Base-by-base conservation (phyloP, 129 eudicot genomes). In the Escallonia herrerae region DNA sequence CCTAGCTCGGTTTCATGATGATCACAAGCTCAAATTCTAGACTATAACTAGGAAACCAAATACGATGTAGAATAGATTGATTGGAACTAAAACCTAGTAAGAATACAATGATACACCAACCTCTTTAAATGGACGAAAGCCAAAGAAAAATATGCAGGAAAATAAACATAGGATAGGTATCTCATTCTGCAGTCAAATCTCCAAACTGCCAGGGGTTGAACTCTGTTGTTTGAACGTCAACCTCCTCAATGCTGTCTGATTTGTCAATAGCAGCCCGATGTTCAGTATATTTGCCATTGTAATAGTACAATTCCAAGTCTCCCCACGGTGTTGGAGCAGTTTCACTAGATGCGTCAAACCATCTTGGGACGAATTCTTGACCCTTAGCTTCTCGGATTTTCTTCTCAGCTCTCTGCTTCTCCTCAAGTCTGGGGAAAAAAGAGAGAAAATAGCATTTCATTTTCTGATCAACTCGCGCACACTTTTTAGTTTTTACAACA, bases 191-290 rank as follows among this genome's bases (percentile, higher is more conserved):
- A 15, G 83, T 76, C 60, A 75, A 70, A 68, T 81, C 74, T 40
- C 81, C 82, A 56, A 82, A 93, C 75, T 89, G 98, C 98, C 98
- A 89, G 11, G 98, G 98, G 69, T 93, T 80, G 66, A 93, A 82
- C 62, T 88, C 95, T 37, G 53, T 75, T 22, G 86, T 69, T 22
- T 66, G 64, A 57, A 71, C 65, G 58, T 93, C 87, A 59, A 38
- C 79, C 51, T 55, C 76, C 14, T 60, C 85, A 15, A 73, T 63
- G 44, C 65, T 70, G 53, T 69, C 68, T 39, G 81, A 64, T 53
- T 62, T 62, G 15, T 84, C 96, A 6, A 78, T 37, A 14, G 80
- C 70, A 40, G 81, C 84, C 33, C 98, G 73, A 47, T 86, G 91
- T 56, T 89, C 78, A 8, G 72, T 15, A 66, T 93, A 93, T 60